Evolutionary conservation across 2,329 filamentous ascomycete species (phyloP), one percentile per base, ranked within the genome.

Genomic region (Colletotrichum truncatum): DNA sequence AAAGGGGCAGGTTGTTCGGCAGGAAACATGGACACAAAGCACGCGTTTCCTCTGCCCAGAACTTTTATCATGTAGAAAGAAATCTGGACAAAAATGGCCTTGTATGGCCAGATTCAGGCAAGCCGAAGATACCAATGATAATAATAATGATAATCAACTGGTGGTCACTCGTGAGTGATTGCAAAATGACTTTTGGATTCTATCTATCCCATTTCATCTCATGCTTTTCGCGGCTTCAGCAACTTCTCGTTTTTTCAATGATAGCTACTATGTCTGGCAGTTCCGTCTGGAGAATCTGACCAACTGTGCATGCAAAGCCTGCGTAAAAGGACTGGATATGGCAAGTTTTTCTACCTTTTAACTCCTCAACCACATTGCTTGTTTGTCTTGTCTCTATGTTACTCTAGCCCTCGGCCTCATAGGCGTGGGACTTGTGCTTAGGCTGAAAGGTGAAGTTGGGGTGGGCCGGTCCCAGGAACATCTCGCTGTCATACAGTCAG

Each of bases 351-450:
- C 26, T 25, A 9, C 12, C 4, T 16, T 7, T 34, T 7, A 16
- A 23, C 21, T 16, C 34, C 25, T 14, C 36, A 25, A 6, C 23
- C 16, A 43, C 25, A 10, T 32, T 12, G 25, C 10, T 11, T 39
- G 8, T 8, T 45, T 45, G 2, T 46, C n/a, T 25, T 18, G 8
- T 2, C 36, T 16, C 14, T 10, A 26, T 5, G 6, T 1, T 34
- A 25, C 4, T 11, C 26, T 78, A 91, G 51, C 91, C 91, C 74
- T 93, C 90, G 2, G 89, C 91, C 77, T 94, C 93, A 51, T 97
- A 97, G 56, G 90, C 88, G 75, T 97, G 97, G 48, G 93, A 96
- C 84, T 97, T 98, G 83, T 99, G 96, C 84, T 99, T 99, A 3
- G 96, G 96, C 80, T 95, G 89, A 80, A 98, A 99, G 70, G 91